Evolutionary conservation across 345 rosid genomes (phyloP).

Genomic region (Toxicodendron radicans): DNA sequence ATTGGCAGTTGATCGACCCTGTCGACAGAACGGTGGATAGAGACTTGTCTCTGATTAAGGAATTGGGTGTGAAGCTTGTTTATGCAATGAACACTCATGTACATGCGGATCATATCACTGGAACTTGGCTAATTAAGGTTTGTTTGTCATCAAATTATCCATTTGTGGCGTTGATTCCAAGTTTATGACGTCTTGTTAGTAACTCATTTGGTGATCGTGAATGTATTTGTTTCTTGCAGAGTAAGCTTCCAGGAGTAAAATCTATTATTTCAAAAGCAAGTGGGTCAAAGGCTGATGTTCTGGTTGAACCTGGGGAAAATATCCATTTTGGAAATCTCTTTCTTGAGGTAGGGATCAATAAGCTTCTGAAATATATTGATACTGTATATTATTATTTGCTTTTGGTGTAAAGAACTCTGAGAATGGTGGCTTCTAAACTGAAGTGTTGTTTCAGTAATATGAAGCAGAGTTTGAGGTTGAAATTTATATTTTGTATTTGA

Average conservation of each 20-base stretch:
- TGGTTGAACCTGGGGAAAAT: slow-evolving; percentile 69
- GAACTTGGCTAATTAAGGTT: slow-evolving; percentile 89
- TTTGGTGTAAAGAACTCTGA: neutral
- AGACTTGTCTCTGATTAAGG: slow-evolving; percentile 65
- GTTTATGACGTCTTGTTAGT: neutral
- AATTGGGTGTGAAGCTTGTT: slow-evolving; percentile 70
- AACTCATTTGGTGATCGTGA: slow-evolving; percentile 1
- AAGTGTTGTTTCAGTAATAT: neutral
- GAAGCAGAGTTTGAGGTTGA: no score
- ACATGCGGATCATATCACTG: slow-evolving; percentile 97
- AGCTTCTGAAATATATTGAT: neutral
- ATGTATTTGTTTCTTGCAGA: slow-evolving; percentile 37
- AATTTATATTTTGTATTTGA: no score
- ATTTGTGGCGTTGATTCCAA: slow-evolving; percentile 6
- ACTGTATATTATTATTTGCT: neutral
- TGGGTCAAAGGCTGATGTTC: slow-evolving; percentile 74
- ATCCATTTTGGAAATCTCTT: slow-evolving; percentile 64
- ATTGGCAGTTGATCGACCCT: slow-evolving; percentile 83
- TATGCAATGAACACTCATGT: slow-evolving; percentile 95
- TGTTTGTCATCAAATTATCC: neutral
- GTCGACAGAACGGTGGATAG: slow-evolving; percentile 90
- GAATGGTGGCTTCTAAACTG: neutral
- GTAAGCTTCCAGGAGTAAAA: slow-evolving; percentile 54
- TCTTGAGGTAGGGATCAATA: slow-evolving; percentile 52
- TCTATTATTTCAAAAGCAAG: slow-evolving; percentile 85